These are phyloP conservation scores for Orychophragmus violaceus DNA, from an alignment of 345 rosid genomes.

Conservation along the genomic window DNA sequence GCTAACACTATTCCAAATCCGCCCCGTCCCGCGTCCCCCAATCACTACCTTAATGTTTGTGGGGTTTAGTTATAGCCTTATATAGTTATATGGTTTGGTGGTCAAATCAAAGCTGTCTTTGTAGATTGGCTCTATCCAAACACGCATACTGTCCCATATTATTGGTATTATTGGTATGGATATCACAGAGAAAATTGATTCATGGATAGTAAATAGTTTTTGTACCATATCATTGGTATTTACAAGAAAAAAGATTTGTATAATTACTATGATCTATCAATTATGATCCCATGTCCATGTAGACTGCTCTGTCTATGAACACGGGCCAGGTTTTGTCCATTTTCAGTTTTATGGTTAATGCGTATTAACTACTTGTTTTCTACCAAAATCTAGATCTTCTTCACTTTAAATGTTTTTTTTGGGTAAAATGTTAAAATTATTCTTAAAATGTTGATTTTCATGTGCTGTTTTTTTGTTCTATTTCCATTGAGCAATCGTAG, in stretches of 20 bases:
- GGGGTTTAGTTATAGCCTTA: background rate
- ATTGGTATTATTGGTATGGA: background rate
- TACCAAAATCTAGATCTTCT: background rate
- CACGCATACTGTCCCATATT: background rate
- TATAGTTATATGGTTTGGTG: constrained; percentile 14
- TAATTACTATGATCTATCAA: background rate
- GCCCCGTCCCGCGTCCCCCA: no score
- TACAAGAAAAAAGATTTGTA: background rate
- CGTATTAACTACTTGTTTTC: background rate
- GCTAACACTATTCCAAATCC: no score
- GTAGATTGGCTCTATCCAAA: background rate
- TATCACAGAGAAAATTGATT: background rate
- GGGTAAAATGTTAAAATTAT: no score
- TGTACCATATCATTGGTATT: background rate
- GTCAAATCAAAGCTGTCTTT: constrained; percentile 18
- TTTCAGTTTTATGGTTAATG: background rate
- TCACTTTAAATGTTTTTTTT: no score
- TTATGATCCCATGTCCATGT: background rate
- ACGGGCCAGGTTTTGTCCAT: background rate
- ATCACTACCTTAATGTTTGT: no score
- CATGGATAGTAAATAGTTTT: background rate
- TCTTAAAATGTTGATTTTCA: background rate
- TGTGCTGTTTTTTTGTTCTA: background rate
- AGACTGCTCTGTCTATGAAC: background rate
- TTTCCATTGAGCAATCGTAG: background rate